Conservation (phyloP, 768 basidiomycete genomes). For the Leccinellum rugosiceps region DNA sequence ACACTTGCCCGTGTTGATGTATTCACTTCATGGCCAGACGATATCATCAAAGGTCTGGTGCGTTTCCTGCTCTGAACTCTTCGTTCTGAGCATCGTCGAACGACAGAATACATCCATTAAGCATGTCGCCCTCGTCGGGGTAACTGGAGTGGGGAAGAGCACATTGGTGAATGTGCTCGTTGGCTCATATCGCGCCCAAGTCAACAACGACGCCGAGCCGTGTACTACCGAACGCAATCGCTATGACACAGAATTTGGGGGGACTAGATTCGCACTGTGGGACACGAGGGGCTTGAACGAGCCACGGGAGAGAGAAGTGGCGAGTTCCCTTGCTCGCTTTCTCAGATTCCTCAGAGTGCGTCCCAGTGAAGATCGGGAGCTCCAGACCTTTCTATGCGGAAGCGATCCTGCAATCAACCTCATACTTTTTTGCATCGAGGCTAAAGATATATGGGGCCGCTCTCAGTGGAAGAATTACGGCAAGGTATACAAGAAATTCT, state of each 20-base stretch:
- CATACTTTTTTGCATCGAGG: conserved; percentile 12
- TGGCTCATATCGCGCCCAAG: not conserved
- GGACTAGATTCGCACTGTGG: not conserved
- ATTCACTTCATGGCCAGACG: not conserved
- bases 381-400: conserved; percentile 10
- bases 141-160: conserved; percentile 15
- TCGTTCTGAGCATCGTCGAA: not conserved
- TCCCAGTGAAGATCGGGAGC: conserved; percentile 9
- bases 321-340: not conserved
- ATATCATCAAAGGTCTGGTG: conserved; percentile 6
- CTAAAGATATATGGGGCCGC: conserved; percentile 1
- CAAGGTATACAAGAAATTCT: conserved; percentile 13
- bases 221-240: not conserved
- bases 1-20: not conserved
- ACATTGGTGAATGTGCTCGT: conserved; percentile 16
- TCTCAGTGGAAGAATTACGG: conserved; percentile 12
- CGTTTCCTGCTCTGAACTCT: not conserved
- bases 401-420: conserved; percentile 8
- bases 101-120: conserved; percentile 3
- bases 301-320: not conserved
- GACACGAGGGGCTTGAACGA: conserved; percentile 16
- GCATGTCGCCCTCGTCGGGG: conserved; percentile 13
- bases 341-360: not conserved
- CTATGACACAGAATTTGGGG: not conserved
- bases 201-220: conserved; percentile 4